Conservation (phyloP, 2,329 filamentous ascomycete species). For the Purpureocillium takamizusanense region DNA sequence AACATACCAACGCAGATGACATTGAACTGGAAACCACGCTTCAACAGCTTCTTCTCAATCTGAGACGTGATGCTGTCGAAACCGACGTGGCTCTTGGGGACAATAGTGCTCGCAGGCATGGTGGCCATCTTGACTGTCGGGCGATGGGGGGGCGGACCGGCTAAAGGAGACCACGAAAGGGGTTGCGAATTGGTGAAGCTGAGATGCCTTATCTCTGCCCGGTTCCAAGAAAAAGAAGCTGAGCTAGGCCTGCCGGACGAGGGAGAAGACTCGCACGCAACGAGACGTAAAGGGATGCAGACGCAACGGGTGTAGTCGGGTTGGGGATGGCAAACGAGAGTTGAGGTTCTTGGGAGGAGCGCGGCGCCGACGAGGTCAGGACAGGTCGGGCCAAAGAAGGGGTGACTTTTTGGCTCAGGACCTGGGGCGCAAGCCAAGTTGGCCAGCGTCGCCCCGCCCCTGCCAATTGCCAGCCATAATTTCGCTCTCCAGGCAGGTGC, state of each 20-base stretch:
- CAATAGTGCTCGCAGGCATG: slow-evolving; percentile 63
- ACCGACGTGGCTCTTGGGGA: slow-evolving; percentile 96
- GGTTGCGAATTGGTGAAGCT: slow-evolving; percentile 15
- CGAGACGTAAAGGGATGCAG: slow-evolving; percentile 1
- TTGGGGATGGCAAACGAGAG: slow-evolving; percentile 2
- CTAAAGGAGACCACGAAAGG: not conserved
- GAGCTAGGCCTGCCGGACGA: slow-evolving; percentile 14
- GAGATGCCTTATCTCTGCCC: slow-evolving; percentile 11
- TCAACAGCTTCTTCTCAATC: slow-evolving; percentile 98
- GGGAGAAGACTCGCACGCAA: slow-evolving; percentile 5
- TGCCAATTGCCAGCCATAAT: slow-evolving; percentile 38
- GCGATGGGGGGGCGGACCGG: not conserved
- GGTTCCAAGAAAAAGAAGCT: slow-evolving; percentile 28
- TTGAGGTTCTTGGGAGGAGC: slow-evolving; percentile 1
- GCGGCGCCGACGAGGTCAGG: not conserved
- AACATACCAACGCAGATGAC: slow-evolving; percentile 96
- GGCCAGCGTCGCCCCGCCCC: slow-evolving; percentile 10
- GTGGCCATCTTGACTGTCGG: slow-evolving; percentile 37
- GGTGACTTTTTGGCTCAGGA: slow-evolving; percentile 22
- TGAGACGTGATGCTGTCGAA: slow-evolving; percentile 99
- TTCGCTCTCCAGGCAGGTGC: slow-evolving; percentile 32
- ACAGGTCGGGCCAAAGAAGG: slow-evolving; percentile 12
- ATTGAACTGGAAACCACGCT: slow-evolving; percentile 99
- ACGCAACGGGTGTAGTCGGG: slow-evolving; percentile 3
- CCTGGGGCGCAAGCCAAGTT: slow-evolving; percentile 16